phyloP scores from a whole-genome alignment of 2,329 filamentous ascomycete species.

The Cordyceps militaris region DNA sequence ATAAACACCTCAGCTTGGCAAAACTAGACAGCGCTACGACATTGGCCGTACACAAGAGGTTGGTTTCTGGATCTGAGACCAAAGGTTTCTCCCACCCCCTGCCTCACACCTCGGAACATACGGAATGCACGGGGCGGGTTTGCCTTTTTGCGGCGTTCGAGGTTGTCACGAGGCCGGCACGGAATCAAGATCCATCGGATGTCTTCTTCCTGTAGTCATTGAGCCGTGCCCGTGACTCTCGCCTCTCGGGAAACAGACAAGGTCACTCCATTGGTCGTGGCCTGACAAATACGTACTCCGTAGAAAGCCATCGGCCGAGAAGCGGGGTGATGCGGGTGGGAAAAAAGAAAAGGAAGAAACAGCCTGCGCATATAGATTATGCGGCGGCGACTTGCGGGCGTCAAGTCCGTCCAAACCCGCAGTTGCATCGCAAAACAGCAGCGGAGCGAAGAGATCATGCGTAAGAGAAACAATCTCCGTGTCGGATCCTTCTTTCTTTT shows the following conservation, averaged over 20 bases:
- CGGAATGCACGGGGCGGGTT: neutral
- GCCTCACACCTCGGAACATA: neutral
- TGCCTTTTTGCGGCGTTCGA: neutral
- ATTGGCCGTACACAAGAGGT: neutral
- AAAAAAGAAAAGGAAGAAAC: neutral
- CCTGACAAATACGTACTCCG: neutral
- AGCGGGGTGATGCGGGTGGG: neutral
- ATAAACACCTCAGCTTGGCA: neutral
- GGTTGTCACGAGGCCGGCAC: neutral
- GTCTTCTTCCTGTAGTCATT: neutral
- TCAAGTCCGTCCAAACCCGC: neutral
- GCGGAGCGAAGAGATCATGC: too few species aligned
- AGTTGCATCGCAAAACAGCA: neutral
- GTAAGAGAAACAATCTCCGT: too few species aligned
- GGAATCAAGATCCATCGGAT: neutral
- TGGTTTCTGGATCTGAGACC: neutral
- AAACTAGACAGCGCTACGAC: too few species aligned
- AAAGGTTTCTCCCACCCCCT: too few species aligned
- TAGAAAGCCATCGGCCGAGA: neutral
- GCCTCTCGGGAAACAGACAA: too few species aligned
- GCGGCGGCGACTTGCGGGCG: neutral
- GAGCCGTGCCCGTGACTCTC: neutral
- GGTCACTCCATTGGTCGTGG: neutral
- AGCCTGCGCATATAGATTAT: neutral
- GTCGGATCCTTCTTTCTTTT: too few species aligned